Percentiles rank a stretch among this genome's conserved stretches.
phyloP scores from a whole-genome alignment of 495 filamentous ascomycete species.

The Hypoxylon crocopeplum region DNA sequence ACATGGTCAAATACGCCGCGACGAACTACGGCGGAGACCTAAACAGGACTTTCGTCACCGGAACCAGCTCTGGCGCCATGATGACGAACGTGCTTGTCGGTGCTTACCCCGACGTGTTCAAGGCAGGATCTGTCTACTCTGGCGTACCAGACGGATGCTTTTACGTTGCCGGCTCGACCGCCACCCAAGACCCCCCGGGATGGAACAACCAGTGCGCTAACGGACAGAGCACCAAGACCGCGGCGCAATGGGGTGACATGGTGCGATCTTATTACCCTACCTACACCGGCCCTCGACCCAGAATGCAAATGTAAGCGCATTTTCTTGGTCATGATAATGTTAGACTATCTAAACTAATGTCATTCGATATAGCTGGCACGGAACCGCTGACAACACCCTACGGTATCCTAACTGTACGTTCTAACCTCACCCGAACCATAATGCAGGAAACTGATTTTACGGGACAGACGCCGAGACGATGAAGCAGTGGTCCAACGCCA shows the following conservation, averaged over 20 bases:
- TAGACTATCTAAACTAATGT: slow-evolving; percentile 2
- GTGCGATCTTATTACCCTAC: slow-evolving; percentile 56
- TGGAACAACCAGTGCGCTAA: slow-evolving; percentile 58
- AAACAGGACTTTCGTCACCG: slow-evolving; percentile 57
- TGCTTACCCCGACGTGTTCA: slow-evolving; percentile 61
- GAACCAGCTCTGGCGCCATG: slow-evolving; percentile 62
- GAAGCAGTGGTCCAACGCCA: slow-evolving; percentile 52
- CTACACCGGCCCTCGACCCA: slow-evolving; percentile 55
- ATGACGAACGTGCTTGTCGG: slow-evolving; percentile 62
- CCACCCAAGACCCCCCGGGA: slow-evolving; percentile 52
- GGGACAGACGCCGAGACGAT: slow-evolving; percentile 46
- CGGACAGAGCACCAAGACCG: slow-evolving; percentile 54
- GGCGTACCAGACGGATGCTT: slow-evolving; percentile 60
- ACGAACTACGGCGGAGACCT: slow-evolving; percentile 57
- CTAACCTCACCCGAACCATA: neutral
- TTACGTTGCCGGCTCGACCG: slow-evolving; percentile 48
- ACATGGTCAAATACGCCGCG: slow-evolving; percentile 65
- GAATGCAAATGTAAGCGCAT: slow-evolving; percentile 55
- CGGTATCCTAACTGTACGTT: slow-evolving; percentile 48
- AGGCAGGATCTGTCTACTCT: slow-evolving; percentile 57
- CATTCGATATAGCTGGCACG: slow-evolving; percentile 48
- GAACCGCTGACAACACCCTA: slow-evolving; percentile 52
- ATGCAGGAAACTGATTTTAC: slow-evolving; percentile 7
- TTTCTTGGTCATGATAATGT: neutral
- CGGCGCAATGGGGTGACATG: slow-evolving; percentile 56